Evolutionary conservation across 2,329 filamentous ascomycete genomes (phyloP).

Genomic region (Raffaelea ambrosiae): DNA sequence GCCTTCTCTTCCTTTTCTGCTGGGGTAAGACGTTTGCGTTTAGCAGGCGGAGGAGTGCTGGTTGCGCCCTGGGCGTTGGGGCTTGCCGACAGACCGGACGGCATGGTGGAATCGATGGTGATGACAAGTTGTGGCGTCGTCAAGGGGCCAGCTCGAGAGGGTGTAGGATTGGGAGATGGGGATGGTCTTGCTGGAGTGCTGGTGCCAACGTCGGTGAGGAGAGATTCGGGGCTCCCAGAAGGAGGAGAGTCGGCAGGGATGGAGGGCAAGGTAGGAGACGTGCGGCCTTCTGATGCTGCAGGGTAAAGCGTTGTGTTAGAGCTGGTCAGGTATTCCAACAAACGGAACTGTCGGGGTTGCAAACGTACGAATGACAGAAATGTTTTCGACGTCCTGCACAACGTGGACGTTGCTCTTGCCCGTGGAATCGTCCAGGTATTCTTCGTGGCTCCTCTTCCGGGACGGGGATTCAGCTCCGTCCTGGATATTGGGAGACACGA

Average conservation of each 20-base stretch:
- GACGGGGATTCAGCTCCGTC: conserved; percentile 29
- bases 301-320: no score
- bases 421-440: conserved; percentile 25
- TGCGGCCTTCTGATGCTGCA: neutral
- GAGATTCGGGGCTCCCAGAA: conserved; percentile 22
- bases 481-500: conserved; percentile 39
- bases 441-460: conserved; percentile 38
- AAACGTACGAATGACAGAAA: conserved; percentile 2
- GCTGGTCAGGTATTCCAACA: no score
- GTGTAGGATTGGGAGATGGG: conserved; percentile 24
- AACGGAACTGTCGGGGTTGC: no score
- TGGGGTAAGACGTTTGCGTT: conserved; percentile 37
- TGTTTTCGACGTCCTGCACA: conserved; percentile 11
- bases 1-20: conserved; percentile 29
- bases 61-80: neutral
- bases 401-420: conserved; percentile 12
- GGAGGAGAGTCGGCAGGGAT: neutral
- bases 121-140: conserved; percentile 7
- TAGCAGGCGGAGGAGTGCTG: conserved; percentile 22
- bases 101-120: conserved; percentile 7
- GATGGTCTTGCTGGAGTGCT: conserved; percentile 30
- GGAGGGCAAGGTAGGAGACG: neutral
- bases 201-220: conserved; percentile 32
- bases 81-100: neutral
- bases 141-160: conserved; percentile 15